These are phyloP conservation scores for Kwoniella bestiolae DNA, from an alignment of 768 basidiomycete species.

Conservation along the genomic window DNA sequence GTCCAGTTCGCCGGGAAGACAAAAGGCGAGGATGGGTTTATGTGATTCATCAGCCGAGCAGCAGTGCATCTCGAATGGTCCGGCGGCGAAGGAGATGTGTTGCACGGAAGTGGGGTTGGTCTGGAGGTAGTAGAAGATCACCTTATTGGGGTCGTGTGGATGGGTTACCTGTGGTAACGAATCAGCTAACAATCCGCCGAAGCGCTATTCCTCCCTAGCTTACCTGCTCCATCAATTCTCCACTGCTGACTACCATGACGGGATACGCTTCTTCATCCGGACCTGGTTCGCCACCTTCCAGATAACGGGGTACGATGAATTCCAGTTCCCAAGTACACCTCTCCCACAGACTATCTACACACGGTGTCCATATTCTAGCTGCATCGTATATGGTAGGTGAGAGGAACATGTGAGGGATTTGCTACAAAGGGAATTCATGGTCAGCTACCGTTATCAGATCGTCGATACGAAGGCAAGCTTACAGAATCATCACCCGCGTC, in stretches of 20 bases:
- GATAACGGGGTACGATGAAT: slow-evolving; percentile 75
- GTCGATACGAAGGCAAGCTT: slow-evolving; percentile 4
- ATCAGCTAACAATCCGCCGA: not conserved
- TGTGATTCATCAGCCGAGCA: slow-evolving; percentile 60
- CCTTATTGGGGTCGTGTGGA: slow-evolving; percentile 89
- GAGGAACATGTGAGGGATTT: slow-evolving; percentile 90
- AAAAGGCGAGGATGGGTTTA: slow-evolving; percentile 79
- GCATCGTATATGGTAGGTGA: slow-evolving; percentile 83
- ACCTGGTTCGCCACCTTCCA: slow-evolving; percentile 62
- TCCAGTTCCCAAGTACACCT: slow-evolving; percentile 98
- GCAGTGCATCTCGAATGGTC: slow-evolving; percentile 81
- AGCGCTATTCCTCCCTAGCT: slow-evolving; percentile 2
- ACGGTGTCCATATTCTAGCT: slow-evolving; percentile 99
- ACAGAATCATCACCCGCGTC: slow-evolving; percentile 43
- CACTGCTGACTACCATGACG: slow-evolving; percentile 88
- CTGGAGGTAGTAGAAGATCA: slow-evolving; percentile 90
- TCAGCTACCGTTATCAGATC: slow-evolving; percentile 7
- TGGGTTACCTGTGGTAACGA: slow-evolving; percentile 72
- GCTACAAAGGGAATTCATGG: slow-evolving; percentile 61
- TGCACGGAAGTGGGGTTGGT: slow-evolving; percentile 87
- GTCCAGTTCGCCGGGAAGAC: slow-evolving; percentile 82
- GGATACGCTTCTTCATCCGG: slow-evolving; percentile 61
- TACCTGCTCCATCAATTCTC: slow-evolving; percentile 92
- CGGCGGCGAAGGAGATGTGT: slow-evolving; percentile 93
- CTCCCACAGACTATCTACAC: slow-evolving; percentile 91